Percentiles rank a stretch among this genome's conserved stretches.
Conservation (phyloP, 441 rosid species). For the Euphorbia celastroides region DNA sequence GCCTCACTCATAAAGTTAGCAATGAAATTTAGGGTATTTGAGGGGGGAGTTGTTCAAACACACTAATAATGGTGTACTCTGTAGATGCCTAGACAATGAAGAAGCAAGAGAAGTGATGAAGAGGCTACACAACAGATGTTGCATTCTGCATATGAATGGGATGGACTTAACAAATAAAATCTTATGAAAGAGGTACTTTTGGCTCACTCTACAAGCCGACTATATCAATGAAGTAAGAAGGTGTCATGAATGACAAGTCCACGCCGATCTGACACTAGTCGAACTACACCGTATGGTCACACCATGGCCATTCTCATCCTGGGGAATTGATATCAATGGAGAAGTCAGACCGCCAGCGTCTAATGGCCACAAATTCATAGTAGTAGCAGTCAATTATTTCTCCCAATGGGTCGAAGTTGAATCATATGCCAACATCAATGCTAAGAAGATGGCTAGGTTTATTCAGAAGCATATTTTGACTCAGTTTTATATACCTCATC, state of each 20-base stretch:
- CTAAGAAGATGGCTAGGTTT: background rate
- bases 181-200: too few species aligned
- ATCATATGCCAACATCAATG: background rate
- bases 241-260: background rate
- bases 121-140: background rate
- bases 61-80: background rate
- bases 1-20: background rate
- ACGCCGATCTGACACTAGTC: background rate
- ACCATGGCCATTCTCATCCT: background rate
- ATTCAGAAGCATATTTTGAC: background rate
- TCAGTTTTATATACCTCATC: too few species aligned
- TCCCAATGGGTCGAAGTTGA: background rate
- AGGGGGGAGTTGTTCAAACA: background rate
- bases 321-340: background rate
- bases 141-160: too few species aligned
- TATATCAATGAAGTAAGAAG: too few species aligned
- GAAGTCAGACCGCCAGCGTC: background rate
- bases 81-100: background rate
- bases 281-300: background rate
- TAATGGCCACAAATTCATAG: background rate
- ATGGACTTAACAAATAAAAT: too few species aligned
- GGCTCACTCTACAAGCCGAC: too few species aligned
- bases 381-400: background rate
- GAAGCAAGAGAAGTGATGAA: background rate
- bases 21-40: background rate